Percentiles rank a stretch among this genome's conserved stretches.
Conservation (phyloP, 208 protist genomes). For the Angomonas ambiguus region DNA sequence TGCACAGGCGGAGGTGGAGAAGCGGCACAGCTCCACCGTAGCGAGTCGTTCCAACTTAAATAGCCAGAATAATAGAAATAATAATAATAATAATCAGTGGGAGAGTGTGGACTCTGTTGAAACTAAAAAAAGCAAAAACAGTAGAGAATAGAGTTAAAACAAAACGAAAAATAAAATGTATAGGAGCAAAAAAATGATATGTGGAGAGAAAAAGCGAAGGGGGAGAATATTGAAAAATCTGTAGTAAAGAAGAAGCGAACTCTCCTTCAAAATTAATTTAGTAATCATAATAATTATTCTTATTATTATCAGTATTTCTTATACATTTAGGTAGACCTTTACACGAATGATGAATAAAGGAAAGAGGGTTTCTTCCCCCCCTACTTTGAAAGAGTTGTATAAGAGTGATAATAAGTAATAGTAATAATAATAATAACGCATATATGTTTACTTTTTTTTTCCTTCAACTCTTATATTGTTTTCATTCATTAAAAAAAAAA, state of each 20-base stretch:
- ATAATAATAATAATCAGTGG: neutral
- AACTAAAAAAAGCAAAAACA: neutral
- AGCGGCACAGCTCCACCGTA: neutral
- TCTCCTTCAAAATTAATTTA: neutral
- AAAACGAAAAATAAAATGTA: neutral
- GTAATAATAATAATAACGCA: too few relatives aligned
- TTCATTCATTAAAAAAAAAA: slow-evolving; percentile 1
- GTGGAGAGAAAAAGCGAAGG: neutral
- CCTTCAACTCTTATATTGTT: too few relatives aligned
- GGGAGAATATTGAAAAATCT: neutral
- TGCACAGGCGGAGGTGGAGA: neutral
- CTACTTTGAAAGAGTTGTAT: too few relatives aligned
- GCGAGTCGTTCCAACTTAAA: neutral
- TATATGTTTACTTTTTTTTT: too few relatives aligned
- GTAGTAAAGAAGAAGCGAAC: neutral
- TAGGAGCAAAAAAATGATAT: neutral
- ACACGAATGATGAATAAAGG: too few relatives aligned
- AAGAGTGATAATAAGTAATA: too few relatives aligned
- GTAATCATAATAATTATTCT: too few relatives aligned
- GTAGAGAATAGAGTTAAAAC: too few relatives aligned
- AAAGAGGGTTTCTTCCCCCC: too few relatives aligned
- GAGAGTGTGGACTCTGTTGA: neutral
- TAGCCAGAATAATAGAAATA: neutral
- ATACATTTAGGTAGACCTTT: too few relatives aligned
- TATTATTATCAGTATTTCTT: too few relatives aligned